These are phyloP conservation scores for Suhomyces kilbournensis DNA, from an alignment of 805 yeast genomes.

Conservation along the genomic window DNA sequence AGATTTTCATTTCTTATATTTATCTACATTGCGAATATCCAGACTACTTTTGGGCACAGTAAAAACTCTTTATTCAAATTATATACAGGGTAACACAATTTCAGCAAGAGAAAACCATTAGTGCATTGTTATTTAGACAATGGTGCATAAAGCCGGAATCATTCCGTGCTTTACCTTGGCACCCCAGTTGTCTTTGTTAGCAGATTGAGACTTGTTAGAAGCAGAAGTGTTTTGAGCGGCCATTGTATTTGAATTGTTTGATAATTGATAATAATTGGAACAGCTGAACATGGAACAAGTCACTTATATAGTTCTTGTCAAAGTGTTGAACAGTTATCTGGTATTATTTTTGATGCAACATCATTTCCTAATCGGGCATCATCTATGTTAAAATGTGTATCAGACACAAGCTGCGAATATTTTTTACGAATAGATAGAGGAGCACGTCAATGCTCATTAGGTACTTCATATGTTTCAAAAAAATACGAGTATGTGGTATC, in stretches of 20 bases:
- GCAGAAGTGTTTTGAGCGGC: not conserved
- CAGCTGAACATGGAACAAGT: not conserved
- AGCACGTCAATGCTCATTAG: not conserved
- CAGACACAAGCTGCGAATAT: not conserved
- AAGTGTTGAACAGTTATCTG: not conserved
- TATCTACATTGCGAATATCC: too few species aligned
- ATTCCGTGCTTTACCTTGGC: not conserved
- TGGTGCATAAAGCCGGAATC: not conserved
- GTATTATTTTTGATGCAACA: not conserved
- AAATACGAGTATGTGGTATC: too few species aligned
- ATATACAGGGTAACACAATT: not conserved
- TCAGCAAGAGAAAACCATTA: not conserved
- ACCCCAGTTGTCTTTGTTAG: conserved; percentile 1
- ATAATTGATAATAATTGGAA: not conserved
- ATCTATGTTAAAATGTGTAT: not conserved
- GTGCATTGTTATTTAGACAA: not conserved
- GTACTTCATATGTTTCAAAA: too few species aligned
- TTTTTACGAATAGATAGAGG: not conserved
- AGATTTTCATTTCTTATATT: too few species aligned
- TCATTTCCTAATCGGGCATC: not conserved
- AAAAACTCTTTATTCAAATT: not conserved
- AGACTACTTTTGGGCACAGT: not conserved
- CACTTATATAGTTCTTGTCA: not conserved
- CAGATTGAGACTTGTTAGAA: not conserved
- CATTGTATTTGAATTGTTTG: not conserved